A percentile compares a stretch with the other conserved stretches of the same genome.
Conservation (phyloP, 768 basidiomycete species). For the Russula earlei region DNA sequence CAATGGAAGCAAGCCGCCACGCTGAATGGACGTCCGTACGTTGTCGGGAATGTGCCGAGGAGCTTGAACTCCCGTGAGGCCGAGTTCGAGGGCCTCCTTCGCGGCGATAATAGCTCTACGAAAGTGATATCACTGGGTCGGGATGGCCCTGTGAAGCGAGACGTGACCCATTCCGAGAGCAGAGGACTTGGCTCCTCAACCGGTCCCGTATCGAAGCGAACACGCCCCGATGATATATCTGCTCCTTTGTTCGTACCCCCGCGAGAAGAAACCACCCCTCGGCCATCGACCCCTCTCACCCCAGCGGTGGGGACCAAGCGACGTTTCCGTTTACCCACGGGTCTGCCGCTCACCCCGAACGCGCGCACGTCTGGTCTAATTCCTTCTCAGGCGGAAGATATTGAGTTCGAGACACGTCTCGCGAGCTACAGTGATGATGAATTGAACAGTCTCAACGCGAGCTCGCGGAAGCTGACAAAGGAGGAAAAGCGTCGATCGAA, state of each 20-base stretch:
- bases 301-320: conserved; percentile 33
- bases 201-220: neutral
- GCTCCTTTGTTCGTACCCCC: neutral
- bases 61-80: conserved; percentile 50
- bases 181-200: neutral
- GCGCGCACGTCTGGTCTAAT: conserved; percentile 40
- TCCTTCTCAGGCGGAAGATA: conserved; percentile 70
- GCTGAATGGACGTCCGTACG: conserved; percentile 69
- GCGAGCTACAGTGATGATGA: conserved; percentile 50
- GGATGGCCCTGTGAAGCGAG: conserved; percentile 19
- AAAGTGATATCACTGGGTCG: conserved; percentile 31
- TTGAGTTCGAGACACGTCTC: conserved; percentile 78
- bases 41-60: conserved; percentile 47
- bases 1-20: conserved; percentile 80
- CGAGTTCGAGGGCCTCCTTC: conserved; percentile 71
- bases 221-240: neutral
- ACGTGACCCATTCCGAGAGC: neutral
- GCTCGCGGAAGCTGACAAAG: conserved; percentile 27
- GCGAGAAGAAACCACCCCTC: neutral
- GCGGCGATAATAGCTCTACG: conserved; percentile 38
- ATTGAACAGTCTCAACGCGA: conserved; percentile 11
- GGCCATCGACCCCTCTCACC: conserved; percentile 24
- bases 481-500: conserved; percentile 34
- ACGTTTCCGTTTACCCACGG: conserved; percentile 50
- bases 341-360: conserved; percentile 42